phyloP scores from a whole-genome alignment of 148 eudicot genomes.

The Chenopodium album region DNA sequence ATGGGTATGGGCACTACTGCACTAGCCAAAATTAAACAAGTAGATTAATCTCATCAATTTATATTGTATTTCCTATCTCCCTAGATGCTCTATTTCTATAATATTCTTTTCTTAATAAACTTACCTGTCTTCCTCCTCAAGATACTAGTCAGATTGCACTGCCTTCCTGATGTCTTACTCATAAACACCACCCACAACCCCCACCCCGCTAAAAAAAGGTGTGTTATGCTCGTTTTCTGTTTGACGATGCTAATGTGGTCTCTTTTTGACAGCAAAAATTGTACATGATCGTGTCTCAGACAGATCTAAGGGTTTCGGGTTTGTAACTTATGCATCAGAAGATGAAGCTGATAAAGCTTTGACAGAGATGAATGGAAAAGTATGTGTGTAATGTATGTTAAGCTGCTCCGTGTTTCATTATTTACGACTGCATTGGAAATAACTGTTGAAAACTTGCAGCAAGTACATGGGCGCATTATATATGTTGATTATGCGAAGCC shows the following conservation, averaged over 20 bases:
- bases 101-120: too few relatives aligned
- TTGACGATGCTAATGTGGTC: slow-evolving; percentile 13
- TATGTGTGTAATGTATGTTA: slow-evolving; percentile 21
- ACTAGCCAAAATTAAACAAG: too few relatives aligned
- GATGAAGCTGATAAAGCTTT: slow-evolving; percentile 77
- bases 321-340: slow-evolving; percentile 74
- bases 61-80: too few relatives aligned
- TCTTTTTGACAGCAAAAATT: slow-evolving; percentile 54
- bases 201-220: not conserved
- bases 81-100: too few relatives aligned
- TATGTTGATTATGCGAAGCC: slow-evolving; percentile 71
- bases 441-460: slow-evolving; percentile 38
- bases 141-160: too few relatives aligned
- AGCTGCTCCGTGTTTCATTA: not conserved
- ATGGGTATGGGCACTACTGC: too few relatives aligned
- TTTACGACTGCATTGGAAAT: not conserved
- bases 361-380: slow-evolving; percentile 73
- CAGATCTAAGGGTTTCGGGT: slow-evolving; percentile 85
- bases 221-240: not conserved
- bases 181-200: too few relatives aligned
- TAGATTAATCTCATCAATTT: too few relatives aligned
- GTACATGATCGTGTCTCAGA: slow-evolving; percentile 67
- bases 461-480: slow-evolving; percentile 58
- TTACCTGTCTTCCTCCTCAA: too few relatives aligned
- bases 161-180: too few relatives aligned